Evolutionary conservation across 2,329 filamentous ascomycete species (phyloP).

Genomic region (Neobulgaria alba): DNA sequence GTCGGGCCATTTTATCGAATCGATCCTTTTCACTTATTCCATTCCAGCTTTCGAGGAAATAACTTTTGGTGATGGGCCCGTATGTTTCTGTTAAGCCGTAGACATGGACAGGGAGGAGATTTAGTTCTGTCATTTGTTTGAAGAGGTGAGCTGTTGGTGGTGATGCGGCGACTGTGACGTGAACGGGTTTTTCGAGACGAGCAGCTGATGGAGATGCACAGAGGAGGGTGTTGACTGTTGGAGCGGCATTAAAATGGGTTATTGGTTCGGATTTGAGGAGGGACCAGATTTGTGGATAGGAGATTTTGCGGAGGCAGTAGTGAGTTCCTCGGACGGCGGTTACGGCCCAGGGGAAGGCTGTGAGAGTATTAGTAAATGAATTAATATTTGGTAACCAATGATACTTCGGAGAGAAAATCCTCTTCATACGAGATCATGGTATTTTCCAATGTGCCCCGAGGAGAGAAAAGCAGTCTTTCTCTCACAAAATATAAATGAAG

Average conservation of each 20-base stretch:
- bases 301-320: constrained; percentile 88
- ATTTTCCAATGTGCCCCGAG: too few relatives aligned
- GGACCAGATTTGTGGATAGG: constrained; percentile 88
- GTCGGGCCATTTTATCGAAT: constrained; percentile 83
- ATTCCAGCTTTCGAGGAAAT: constrained; percentile 82
- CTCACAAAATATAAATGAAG: too few relatives aligned
- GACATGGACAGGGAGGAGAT: constrained; percentile 84
- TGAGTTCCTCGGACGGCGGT: constrained; percentile 90
- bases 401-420: too few relatives aligned
- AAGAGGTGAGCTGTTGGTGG: constrained; percentile 87
- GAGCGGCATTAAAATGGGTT: constrained; percentile 92
- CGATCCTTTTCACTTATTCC: constrained; percentile 62
- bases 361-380: constrained; percentile 25
- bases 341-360: constrained; percentile 87
- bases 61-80: constrained; percentile 91
- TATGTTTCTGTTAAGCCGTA: constrained; percentile 90
- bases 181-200: constrained; percentile 59
- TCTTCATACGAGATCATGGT: too few relatives aligned
- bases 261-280: constrained; percentile 78
- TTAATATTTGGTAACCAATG: too few relatives aligned
- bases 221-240: constrained; percentile 90
- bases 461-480: too few relatives aligned
- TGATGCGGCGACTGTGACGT: constrained; percentile 86
- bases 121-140: constrained; percentile 74
- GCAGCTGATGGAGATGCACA: constrained; percentile 72